Percentiles rank a stretch among this genome's conserved stretches.
phyloP scores from a whole-genome alignment of 805 yeast genomes.

The Suhomyces tanzawaensis region DNA sequence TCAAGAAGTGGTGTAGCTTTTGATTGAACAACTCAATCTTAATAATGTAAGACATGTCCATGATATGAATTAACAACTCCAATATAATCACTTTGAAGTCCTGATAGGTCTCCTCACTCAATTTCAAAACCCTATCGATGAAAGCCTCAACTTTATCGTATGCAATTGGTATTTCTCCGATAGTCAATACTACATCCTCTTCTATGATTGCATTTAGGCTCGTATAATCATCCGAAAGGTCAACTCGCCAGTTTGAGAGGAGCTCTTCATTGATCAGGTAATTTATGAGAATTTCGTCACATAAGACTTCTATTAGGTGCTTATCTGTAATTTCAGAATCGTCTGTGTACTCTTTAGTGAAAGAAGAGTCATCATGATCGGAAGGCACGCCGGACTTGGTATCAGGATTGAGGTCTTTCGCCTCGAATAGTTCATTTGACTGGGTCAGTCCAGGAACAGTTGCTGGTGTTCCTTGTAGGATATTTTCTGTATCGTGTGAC shows the following conservation, averaged over 20 bases:
- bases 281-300: constrained; percentile 22
- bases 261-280: constrained; percentile 25
- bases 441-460: too few relatives aligned
- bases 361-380: too few relatives aligned
- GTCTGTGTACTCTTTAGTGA: too few relatives aligned
- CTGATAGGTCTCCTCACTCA: constrained; percentile 24
- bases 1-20: constrained; percentile 18
- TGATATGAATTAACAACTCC: constrained; percentile 23
- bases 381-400: too few relatives aligned
- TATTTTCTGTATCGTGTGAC: too few relatives aligned
- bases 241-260: constrained; percentile 38
- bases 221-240: constrained; percentile 22
- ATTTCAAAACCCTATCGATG: constrained; percentile 13
- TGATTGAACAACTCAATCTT: constrained; percentile 21
- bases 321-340: constrained; percentile 9
- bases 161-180: background rate
- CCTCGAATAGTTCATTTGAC: too few relatives aligned
- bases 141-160: constrained; percentile 7
- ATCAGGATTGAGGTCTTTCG: too few relatives aligned
- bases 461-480: too few relatives aligned
- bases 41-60: constrained; percentile 22
- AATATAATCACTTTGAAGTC: constrained; percentile 30
- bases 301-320: constrained; percentile 18
- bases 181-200: constrained; percentile 21
- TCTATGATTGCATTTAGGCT: constrained; percentile 22